Percentiles rank a stretch among this genome's conserved stretches.
Conservation (phyloP, 768 basidiomycete species). For the Lactarius indigo region DNA sequence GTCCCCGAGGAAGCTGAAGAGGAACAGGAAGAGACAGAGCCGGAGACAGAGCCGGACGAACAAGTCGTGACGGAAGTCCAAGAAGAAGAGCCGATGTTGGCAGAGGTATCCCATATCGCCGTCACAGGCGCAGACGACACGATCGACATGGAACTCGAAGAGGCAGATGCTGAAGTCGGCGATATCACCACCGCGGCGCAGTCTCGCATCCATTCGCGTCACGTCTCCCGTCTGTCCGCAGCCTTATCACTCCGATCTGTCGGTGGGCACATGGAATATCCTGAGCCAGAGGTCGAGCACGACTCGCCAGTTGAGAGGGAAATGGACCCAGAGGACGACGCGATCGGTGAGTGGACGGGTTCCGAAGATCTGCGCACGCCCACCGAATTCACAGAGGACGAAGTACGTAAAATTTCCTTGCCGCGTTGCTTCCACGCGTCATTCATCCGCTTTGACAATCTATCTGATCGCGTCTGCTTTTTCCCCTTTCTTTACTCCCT, state of each 20-base stretch:
- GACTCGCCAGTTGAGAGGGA: conserved; percentile 33
- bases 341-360: conserved; percentile 76
- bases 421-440: conserved; percentile 22
- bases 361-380: conserved; percentile 62
- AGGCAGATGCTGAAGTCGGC: conserved; percentile 39
- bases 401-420: conserved; percentile 43
- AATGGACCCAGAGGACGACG: conserved; percentile 34
- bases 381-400: conserved; percentile 58
- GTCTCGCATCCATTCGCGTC: conserved; percentile 61
- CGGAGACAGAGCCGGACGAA: neutral
- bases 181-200: conserved; percentile 46
- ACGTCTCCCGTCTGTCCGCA: conserved; percentile 64
- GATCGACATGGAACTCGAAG: conserved; percentile 29
- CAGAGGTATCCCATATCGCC: conserved; percentile 21
- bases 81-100: conserved; percentile 18
- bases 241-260: conserved; percentile 63
- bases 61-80: conserved; percentile 29
- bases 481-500: conserved; percentile 10
- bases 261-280: conserved; percentile 39
- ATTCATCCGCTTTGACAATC: conserved; percentile 1
- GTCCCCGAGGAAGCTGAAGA: conserved; percentile 72
- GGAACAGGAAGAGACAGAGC: conserved; percentile 32
- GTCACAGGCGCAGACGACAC: conserved; percentile 20
- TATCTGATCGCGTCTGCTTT: conserved; percentile 6
- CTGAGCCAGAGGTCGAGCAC: conserved; percentile 28